Percentiles rank a stretch among this genome's conserved stretches.
Conservation (phyloP, 495 filamentous ascomycete species). For the Bacidia gigantensis region DNA sequence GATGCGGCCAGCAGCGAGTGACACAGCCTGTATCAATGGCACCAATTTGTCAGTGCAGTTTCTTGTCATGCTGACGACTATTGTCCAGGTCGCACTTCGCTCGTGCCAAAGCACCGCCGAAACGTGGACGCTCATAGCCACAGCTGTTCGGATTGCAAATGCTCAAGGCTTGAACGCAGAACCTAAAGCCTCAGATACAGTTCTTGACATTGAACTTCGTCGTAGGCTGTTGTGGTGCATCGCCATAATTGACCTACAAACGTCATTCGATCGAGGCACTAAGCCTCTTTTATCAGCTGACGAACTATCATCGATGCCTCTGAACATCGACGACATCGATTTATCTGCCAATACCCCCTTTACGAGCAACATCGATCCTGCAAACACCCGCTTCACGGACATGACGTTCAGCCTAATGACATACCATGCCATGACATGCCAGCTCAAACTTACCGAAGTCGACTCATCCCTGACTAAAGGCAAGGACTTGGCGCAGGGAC, state of each 20-base stretch:
- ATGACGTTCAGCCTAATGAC: slow-evolving; percentile 6
- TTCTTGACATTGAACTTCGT: slow-evolving; percentile 3
- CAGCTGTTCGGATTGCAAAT: slow-evolving; percentile 4
- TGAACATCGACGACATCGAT: slow-evolving; percentile 1
- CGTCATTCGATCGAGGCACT: slow-evolving; percentile 7
- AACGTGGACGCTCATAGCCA: slow-evolving; percentile 5
- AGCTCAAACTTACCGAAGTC: not conserved
- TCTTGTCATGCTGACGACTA: not conserved
- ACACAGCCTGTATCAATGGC: too few species aligned
- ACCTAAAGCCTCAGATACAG: not conserved
- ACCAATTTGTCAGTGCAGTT: not conserved
- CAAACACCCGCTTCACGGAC: slow-evolving; percentile 3
- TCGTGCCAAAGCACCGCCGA: not conserved
- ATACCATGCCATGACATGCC: not conserved
- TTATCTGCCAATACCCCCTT: not conserved
- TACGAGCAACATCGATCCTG: not conserved
- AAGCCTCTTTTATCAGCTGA: not conserved
- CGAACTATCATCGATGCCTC: not conserved
- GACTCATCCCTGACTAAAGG: not conserved
- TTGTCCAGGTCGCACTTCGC: slow-evolving; percentile 1
- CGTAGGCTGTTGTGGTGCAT: slow-evolving; percentile 5
- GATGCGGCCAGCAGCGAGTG: too few species aligned
- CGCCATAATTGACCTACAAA: slow-evolving; percentile 6
- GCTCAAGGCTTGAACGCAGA: slow-evolving; percentile 3
- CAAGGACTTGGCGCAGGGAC: not conserved